Conservation (phyloP, 1,139 yeast genomes). For the Yamadazyma jaroonii region DNA sequence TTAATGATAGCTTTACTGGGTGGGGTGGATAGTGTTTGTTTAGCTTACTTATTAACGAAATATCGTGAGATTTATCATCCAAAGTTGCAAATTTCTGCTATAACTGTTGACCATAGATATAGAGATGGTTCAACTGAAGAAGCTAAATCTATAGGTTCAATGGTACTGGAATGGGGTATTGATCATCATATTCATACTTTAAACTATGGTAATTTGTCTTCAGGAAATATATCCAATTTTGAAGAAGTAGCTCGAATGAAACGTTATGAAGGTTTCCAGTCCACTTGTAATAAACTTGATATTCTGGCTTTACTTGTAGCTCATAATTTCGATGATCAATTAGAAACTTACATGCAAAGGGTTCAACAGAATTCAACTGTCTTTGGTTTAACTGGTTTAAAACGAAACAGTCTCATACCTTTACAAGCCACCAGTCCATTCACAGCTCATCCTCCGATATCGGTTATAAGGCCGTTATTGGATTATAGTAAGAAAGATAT, state of each 20-base stretch:
- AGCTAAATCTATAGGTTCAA: slow-evolving; percentile 38
- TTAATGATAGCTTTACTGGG: slow-evolving; percentile 63
- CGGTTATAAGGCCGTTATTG: slow-evolving; percentile 54
- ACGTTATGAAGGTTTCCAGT: slow-evolving; percentile 45
- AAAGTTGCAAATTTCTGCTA: slow-evolving; percentile 37
- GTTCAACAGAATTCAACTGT: slow-evolving; percentile 52
- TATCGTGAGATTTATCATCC: slow-evolving; percentile 24
- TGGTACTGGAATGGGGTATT: slow-evolving; percentile 38
- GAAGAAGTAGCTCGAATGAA: slow-evolving; percentile 58
- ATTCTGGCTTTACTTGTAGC: slow-evolving; percentile 49
- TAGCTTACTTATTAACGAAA: slow-evolving; percentile 45
- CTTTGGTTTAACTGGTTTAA: slow-evolving; percentile 54
- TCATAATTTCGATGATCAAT: slow-evolving; percentile 69
- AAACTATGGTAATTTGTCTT: slow-evolving; percentile 23
- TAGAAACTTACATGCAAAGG: slow-evolving; percentile 66
- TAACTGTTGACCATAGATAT: slow-evolving; percentile 59
- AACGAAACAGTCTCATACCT: slow-evolving; percentile 25
- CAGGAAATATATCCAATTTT: slow-evolving; percentile 33
- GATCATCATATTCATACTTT: slow-evolving; percentile 36
- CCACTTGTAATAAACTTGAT: slow-evolving; percentile 28
- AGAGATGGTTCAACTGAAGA: slow-evolving; percentile 48
- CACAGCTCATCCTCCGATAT: slow-evolving; percentile 15
- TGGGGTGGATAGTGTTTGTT: slow-evolving; percentile 78
- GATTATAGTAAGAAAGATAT: slow-evolving; percentile 42
- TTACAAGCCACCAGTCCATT: slow-evolving; percentile 16